A percentile compares a stretch with the other conserved stretches of the same genome.
Conservation (phyloP, 2,329 filamentous ascomycete species). For the Pezizomycotina sp. region DNA sequence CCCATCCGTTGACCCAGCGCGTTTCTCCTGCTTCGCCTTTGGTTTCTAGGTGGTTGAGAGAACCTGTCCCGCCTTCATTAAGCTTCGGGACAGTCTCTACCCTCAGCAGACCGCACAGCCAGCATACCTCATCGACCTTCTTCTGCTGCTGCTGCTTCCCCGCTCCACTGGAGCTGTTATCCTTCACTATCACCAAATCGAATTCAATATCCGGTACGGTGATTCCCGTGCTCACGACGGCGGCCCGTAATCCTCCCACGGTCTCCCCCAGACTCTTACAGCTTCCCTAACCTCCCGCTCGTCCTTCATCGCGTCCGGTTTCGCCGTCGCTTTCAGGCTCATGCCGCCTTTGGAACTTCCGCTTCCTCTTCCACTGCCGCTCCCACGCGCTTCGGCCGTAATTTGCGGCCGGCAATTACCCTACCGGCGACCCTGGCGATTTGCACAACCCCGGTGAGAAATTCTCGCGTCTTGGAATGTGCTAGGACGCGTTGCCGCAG, state of each 20-base stretch:
- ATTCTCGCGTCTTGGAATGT: slow-evolving; percentile 12
- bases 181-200: slow-evolving; percentile 6
- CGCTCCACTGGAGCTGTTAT: not conserved
- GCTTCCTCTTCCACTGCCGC: not conserved
- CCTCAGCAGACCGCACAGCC: slow-evolving; percentile 10
- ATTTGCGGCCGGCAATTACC: slow-evolving; percentile 19
- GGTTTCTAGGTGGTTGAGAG: not conserved
- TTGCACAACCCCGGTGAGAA: slow-evolving; percentile 21
- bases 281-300: slow-evolving; percentile 24
- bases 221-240: slow-evolving; percentile 14
- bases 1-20: slow-evolving; percentile 9
- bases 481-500: slow-evolving; percentile 23
- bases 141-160: not conserved
- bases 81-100: slow-evolving; percentile 3
- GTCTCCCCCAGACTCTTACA: slow-evolving; percentile 22
- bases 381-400: slow-evolving; percentile 1
- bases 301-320: slow-evolving; percentile 20
- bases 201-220: slow-evolving; percentile 3
- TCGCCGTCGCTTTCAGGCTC: not conserved
- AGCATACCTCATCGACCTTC: slow-evolving; percentile 12
- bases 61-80: slow-evolving; percentile 3
- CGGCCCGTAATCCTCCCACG: slow-evolving; percentile 21
- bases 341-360: slow-evolving; percentile 14
- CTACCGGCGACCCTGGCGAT: slow-evolving; percentile 21
- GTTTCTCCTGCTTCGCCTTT: slow-evolving; percentile 4